These are phyloP conservation scores for Scalesia atractyloides DNA, from an alignment of 129 eudicot species.

Conservation along the genomic window DNA sequence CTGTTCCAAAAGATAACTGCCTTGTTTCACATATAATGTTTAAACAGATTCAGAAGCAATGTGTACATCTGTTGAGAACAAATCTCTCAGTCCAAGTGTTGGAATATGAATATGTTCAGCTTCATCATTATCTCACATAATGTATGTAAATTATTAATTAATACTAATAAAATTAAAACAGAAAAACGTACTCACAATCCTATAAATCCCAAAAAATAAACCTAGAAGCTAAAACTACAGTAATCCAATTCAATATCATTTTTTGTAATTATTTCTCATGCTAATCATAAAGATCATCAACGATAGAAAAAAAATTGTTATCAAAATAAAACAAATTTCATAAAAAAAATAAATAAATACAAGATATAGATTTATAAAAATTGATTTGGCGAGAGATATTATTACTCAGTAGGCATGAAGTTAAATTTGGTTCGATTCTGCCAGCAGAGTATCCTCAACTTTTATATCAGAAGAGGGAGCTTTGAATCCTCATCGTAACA, in stretches of 20 bases:
- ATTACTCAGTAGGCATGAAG: constrained; percentile 43
- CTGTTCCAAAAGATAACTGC: too few species aligned
- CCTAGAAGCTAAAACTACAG: too few species aligned
- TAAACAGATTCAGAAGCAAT: constrained; percentile 45
- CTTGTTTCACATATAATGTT: too few species aligned
- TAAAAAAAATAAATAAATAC: too few species aligned
- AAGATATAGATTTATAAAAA: not conserved
- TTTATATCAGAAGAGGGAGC: constrained; percentile 55
- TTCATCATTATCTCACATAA: constrained; percentile 38
- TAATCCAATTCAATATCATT: too few species aligned
- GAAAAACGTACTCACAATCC: too few species aligned
- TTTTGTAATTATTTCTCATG: too few species aligned
- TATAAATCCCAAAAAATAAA: too few species aligned
- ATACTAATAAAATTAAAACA: too few species aligned
- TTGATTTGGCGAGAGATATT: not conserved
- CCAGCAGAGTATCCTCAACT: constrained; percentile 51
- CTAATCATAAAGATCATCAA: too few species aligned
- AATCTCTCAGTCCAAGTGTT: constrained; percentile 61
- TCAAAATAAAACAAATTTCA: too few species aligned
- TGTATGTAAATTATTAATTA: too few species aligned
- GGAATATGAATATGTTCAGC: constrained; percentile 38
- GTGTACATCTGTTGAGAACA: constrained; percentile 31
- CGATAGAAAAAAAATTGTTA: not conserved
- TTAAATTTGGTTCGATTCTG: constrained; percentile 54
- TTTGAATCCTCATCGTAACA: constrained; percentile 54